Evolutionary conservation across 2,329 filamentous ascomycete species (phyloP), one percentile per base, ranked within the genome.

Genomic region (Phaeosphaeria sp.): DNA sequence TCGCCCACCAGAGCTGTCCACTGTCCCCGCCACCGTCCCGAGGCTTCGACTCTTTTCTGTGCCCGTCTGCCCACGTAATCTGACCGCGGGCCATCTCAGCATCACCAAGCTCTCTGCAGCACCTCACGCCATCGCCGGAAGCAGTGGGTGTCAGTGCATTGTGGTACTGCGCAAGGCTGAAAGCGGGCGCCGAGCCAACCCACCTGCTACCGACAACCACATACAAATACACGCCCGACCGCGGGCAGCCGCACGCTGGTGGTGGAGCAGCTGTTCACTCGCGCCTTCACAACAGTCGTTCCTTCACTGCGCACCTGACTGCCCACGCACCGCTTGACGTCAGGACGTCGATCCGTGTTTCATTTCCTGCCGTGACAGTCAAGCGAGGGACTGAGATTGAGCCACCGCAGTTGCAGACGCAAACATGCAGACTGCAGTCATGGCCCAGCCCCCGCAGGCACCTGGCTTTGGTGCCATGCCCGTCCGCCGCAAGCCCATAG

Each of bases 401-500:
- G 36, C 36, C 17, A 39, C 13, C 36, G 36, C 36, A 39, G 15
- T 3, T 17, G 36, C 36, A 39, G 36, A 55, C 25, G 43, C 51
- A 55, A 66, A 50, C 62, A 75, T 74, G 72, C 69, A 71, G 55
- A 42, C 69, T 13, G 66, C 69, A 50, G 63, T 72, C 46, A 69
- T 71, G 60, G 59, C 65, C 46, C 70, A 66, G 64, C 67, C 68
- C 46, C 63, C 64, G 39, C 64, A 59, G 43, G 56, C 61, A 9
- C 57, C 68, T 48, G 60, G 67, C 17, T 73, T 72, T 61, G 71
- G 69, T 30, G 64, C 69, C 33, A 60, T 69, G 33, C 72, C 70
- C 50, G 58, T 72, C 48, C 74, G 72, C 59, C 69, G 74, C 59
- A 76, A 76, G 59, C 74, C 74, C 59, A 65, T 76, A 48, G 64